Conservation (phyloP, 2,329 filamentous ascomycete species). For the Colletotrichum godetiae region DNA sequence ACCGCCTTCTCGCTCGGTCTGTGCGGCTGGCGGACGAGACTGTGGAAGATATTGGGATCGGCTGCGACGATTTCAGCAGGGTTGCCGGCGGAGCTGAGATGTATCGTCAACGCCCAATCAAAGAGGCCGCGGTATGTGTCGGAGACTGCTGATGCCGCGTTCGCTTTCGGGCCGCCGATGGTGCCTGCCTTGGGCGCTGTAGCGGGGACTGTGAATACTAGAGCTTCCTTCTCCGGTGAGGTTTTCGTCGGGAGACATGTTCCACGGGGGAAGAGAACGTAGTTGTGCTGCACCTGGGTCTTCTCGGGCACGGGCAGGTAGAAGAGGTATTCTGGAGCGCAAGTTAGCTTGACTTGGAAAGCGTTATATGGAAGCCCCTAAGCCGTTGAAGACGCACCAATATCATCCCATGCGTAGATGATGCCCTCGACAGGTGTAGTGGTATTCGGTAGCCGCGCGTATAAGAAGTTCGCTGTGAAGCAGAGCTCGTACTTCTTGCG, state of each 20-base stretch:
- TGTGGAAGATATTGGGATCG: conserved; percentile 68
- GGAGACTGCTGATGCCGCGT: conserved; percentile 63
- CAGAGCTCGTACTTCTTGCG: conserved; percentile 76
- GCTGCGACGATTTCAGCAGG: conserved; percentile 61
- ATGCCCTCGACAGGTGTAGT: conserved; percentile 64
- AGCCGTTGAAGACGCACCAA: conserved; percentile 57
- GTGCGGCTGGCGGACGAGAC: conserved; percentile 66
- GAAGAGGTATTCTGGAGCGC: conserved; percentile 66
- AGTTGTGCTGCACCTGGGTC: conserved; percentile 73
- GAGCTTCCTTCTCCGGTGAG: conserved; percentile 61
- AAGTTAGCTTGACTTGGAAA: not conserved
- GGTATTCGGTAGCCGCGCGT: conserved; percentile 65
- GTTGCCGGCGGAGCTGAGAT: conserved; percentile 62
- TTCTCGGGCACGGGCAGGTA: conserved; percentile 75
- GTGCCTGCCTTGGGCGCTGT: conserved; percentile 70
- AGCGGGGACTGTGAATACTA: conserved; percentile 73
- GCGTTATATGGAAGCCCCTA: too few species aligned
- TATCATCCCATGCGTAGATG: conserved; percentile 70
- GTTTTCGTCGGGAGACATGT: conserved; percentile 63
- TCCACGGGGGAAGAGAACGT: conserved; percentile 69
- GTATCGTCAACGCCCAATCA: conserved; percentile 68
- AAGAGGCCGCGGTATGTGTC: conserved; percentile 70
- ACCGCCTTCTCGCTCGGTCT: conserved; percentile 72
- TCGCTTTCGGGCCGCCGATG: conserved; percentile 62
- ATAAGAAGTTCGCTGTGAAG: conserved; percentile 69